Conservation (phyloP, 2,329 filamentous ascomycete species). For the Penicillium frequentans region DNA sequence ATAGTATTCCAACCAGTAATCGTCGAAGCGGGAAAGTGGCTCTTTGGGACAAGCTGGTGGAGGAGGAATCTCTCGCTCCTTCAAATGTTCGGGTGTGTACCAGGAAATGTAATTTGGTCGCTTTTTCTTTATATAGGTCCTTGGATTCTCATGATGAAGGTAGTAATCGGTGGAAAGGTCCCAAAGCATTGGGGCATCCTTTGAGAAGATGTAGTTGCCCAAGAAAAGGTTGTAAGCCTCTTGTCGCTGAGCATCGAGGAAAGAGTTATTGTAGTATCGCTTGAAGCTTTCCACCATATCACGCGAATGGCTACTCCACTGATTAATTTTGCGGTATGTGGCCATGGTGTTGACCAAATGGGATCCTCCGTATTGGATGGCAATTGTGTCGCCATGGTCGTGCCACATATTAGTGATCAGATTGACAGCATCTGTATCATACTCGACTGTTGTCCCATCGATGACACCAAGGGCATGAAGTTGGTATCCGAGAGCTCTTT, state of each 20-base stretch:
- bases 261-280: conserved; percentile 98
- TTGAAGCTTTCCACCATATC: conserved; percentile 99
- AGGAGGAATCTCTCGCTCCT: conserved; percentile 61
- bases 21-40: conserved; percentile 65
- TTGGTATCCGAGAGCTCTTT: conserved; percentile 87
- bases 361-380: conserved; percentile 94
- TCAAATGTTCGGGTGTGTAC: conserved; percentile 75
- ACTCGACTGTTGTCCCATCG: conserved; percentile 74
- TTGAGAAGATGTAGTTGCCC: conserved; percentile 87
- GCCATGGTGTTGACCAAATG: conserved; percentile 99
- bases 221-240: conserved; percentile 98
- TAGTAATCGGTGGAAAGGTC: conserved; percentile 95
- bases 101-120: conserved; percentile 80
- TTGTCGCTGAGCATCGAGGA: conserved; percentile 94
- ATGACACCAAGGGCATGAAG: conserved; percentile 89
- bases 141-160: conserved; percentile 84
- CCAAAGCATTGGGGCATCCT: conserved; percentile 94
- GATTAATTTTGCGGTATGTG: conserved; percentile 97
- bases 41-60: conserved; percentile 31
- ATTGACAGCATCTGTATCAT: conserved; percentile 94
- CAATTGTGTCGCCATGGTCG: conserved; percentile 95
- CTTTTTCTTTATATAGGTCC: conserved; percentile 64
- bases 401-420: conserved; percentile 98
- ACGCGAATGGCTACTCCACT: conserved; percentile 95
- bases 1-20: conserved; percentile 98